Base-by-base conservation (phyloP, 768 basidiomycete genomes). In the Pleurotus platypus region DNA sequence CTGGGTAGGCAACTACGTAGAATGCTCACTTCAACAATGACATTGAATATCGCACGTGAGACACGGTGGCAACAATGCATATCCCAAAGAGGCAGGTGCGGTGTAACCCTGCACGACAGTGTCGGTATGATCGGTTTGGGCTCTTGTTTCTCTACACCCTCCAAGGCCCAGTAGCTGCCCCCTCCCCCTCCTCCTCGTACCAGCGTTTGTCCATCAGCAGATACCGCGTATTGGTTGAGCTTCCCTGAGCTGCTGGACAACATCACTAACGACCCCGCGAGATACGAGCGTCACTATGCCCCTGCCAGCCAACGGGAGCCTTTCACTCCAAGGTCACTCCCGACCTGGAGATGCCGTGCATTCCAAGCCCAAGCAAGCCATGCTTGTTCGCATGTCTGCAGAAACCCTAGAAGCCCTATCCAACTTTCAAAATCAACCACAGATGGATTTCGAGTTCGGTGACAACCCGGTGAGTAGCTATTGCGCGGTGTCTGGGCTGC, bases 351-450 rank as follows among this genome's bases (percentile, higher is more conserved):
- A 81, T 59, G 73, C 80, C 0, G 66, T 78, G 35, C 81, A 82
- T 35, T 77, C 85, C 3, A 82, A 79, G 58, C 83, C 84, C 11
- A 90, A 89, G 74, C 78, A 79, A 22, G 90, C 89, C 48, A 85
- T 90, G 82, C 74, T 92, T 49, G 80, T 92, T 40, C 85, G 88
- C 57, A 78, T 92, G 80, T 83, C 90, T 3, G 77, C 81, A 35
- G 86, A 89, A 68, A 83, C 86, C 0, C 75, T 91, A 58, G 84
- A 89, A 56, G 85, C 86, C 1, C 79, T 91, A 43, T 80, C 84
- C 43, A 72, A 77, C 0, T 75, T 75, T 49, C 75, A 75, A 38
- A 68, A 75, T 13, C 75, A 77, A 3, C 68, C 72, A 0, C 70
- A 66, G 51, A 69, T 90, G 66, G 72, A 84, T 40, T 80, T 91